Conservation (phyloP, 805 yeast species). For the Blastobotrys robertii region DNA sequence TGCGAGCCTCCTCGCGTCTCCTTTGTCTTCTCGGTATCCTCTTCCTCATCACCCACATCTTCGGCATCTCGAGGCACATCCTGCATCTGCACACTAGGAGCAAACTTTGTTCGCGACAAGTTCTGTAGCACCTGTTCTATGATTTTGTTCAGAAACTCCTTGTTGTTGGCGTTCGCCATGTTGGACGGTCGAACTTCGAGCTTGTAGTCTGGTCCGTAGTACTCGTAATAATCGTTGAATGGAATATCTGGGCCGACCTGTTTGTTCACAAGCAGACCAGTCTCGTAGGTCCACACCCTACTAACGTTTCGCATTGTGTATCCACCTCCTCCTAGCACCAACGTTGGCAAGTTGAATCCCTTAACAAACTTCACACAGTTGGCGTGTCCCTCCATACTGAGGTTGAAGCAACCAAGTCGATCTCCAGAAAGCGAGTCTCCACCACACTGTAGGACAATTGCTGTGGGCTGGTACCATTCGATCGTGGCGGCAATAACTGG, state of each 20-base stretch:
- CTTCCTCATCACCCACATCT: constrained; percentile 78
- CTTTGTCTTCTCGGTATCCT: constrained; percentile 66
- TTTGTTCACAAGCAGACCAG: constrained; percentile 64
- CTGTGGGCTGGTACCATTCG: constrained; percentile 85
- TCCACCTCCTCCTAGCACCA: constrained; percentile 96
- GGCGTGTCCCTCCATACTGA: constrained; percentile 88
- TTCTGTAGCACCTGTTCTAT: constrained; percentile 66
- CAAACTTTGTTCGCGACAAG: constrained; percentile 82
- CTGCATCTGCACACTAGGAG: constrained; percentile 94
- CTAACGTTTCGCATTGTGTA: constrained; percentile 94
- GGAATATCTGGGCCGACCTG: constrained; percentile 52
- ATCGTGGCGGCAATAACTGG: constrained; percentile 73
- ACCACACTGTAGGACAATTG: constrained; percentile 93
- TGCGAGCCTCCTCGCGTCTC: constrained; percentile 91
- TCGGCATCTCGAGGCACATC: constrained; percentile 84
- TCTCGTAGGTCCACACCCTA: constrained; percentile 92
- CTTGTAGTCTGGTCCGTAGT: constrained; percentile 94
- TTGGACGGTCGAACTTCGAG: constrained; percentile 91
- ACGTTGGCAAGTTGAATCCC: constrained; percentile 80
- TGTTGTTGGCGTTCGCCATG: constrained; percentile 93
- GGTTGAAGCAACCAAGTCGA: constrained; percentile 85
- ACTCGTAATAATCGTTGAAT: constrained; percentile 92
- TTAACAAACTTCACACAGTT: constrained; percentile 87
- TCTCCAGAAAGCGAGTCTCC: constrained; percentile 94
- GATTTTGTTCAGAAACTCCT: constrained; percentile 82